phyloP scores from a whole-genome alignment of 331 rosid genomes.

The Cydonia oblonga region DNA sequence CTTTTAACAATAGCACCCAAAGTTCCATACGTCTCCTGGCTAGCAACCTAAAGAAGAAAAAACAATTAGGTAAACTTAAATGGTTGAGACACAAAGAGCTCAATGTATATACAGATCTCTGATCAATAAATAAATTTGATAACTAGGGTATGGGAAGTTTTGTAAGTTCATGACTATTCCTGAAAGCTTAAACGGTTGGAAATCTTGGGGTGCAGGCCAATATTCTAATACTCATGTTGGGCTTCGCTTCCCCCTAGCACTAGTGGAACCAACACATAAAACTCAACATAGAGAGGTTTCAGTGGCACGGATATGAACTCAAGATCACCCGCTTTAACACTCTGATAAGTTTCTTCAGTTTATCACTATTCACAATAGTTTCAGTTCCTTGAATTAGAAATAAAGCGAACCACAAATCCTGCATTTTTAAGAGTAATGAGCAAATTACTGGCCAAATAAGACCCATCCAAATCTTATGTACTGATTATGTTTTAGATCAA shows the following conservation, averaged over 20 bases:
- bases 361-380: background rate
- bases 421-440: background rate
- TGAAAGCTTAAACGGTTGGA: background rate
- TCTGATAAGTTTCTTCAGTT: background rate
- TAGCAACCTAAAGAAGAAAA: slow-evolving; percentile 68
- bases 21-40: slow-evolving; percentile 95
- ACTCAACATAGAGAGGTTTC: slow-evolving; percentile 2
- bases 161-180: background rate
- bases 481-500: background rate
- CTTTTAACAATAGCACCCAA: slow-evolving; percentile 95
- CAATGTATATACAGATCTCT: slow-evolving; percentile 8
- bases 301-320: background rate
- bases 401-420: background rate
- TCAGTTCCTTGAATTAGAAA: background rate
- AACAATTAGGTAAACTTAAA: slow-evolving; percentile 15
- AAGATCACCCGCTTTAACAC: background rate
- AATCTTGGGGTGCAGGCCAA: background rate
- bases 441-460: background rate
- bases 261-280: background rate
- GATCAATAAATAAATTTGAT: slow-evolving; percentile 8
- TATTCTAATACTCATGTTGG: background rate
- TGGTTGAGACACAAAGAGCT: background rate
- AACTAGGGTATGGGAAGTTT: background rate
- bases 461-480: background rate
- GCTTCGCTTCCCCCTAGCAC: background rate